phyloP scores from a whole-genome alignment of 2,329 filamentous ascomycete species.

The Xylariaceae sp. region DNA sequence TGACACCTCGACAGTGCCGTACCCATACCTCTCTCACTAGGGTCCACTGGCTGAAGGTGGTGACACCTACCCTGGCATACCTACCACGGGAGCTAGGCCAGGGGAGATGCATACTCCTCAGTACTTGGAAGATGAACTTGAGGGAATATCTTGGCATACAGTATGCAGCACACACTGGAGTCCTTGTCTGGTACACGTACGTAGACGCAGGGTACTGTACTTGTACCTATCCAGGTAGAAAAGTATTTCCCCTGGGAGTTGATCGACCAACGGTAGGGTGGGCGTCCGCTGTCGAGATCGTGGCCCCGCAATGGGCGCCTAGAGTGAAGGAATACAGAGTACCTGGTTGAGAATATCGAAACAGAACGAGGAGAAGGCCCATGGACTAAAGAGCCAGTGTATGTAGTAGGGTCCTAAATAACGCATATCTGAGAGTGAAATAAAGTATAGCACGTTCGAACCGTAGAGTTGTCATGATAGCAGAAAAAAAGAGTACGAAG shows the following conservation, averaged over 20 bases:
- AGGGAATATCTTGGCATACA: conserved; percentile 14
- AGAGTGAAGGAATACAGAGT: conserved; percentile 4
- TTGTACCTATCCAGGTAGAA: not conserved
- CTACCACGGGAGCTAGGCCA: too few relatives aligned
- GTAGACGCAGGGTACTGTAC: conserved; percentile 15
- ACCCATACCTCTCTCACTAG: too few relatives aligned
- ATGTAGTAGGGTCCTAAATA: too few relatives aligned
- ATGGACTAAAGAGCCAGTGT: too few relatives aligned
- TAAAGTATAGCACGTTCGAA: too few relatives aligned
- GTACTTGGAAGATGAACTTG: not conserved
- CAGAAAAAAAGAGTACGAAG: too few relatives aligned
- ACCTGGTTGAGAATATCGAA: conserved; percentile 8
- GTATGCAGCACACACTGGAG: conserved; percentile 19
- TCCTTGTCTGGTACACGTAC: conserved; percentile 17
- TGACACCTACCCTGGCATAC: too few relatives aligned
- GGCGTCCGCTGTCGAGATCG: conserved; percentile 11
- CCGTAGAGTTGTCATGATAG: too few relatives aligned
- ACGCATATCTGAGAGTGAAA: too few relatives aligned
- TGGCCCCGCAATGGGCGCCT: conserved; percentile 21
- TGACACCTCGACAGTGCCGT: not conserved
- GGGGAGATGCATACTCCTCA: not conserved
- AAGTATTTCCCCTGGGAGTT: conserved; percentile 9
- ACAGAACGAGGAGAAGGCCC: not conserved
- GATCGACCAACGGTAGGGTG: conserved; percentile 24
- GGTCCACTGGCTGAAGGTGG: too few relatives aligned